These are phyloP conservation scores for Rhizopus arrhizus DNA, from an alignment of 371 early-diverging fungal genomes.

Conservation along the genomic window DNA sequence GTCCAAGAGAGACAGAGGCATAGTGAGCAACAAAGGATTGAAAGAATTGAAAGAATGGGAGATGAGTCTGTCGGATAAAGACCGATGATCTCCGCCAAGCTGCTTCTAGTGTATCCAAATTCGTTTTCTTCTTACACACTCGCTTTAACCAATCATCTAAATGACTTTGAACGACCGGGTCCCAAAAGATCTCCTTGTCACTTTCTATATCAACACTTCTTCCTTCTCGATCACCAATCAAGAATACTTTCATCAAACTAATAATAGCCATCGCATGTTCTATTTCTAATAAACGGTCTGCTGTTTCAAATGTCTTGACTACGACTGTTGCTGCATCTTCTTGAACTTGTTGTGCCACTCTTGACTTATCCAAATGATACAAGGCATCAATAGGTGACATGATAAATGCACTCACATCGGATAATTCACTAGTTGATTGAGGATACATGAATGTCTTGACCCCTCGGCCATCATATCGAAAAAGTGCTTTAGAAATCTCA, in stretches of 20 bases:
- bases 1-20: slow-evolving; percentile 50
- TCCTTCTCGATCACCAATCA: slow-evolving; percentile 48
- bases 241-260: slow-evolving; percentile 56
- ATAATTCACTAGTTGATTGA: neutral
- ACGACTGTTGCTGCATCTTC: slow-evolving; percentile 38
- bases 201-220: slow-evolving; percentile 32
- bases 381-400: slow-evolving; percentile 59
- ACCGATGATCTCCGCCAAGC: slow-evolving; percentile 52
- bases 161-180: slow-evolving; percentile 39
- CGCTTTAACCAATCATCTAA: slow-evolving; percentile 45
- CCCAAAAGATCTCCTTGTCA: slow-evolving; percentile 58
- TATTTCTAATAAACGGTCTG: slow-evolving; percentile 24
- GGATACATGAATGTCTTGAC: slow-evolving; percentile 35
- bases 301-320: slow-evolving; percentile 42
- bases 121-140: slow-evolving; percentile 29
- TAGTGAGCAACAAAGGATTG: slow-evolving; percentile 63
- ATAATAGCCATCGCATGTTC: slow-evolving; percentile 49
- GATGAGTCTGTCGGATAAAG: slow-evolving; percentile 40
- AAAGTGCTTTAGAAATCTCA: slow-evolving; percentile 37
- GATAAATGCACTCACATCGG: slow-evolving; percentile 41
- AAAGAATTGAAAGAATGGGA: slow-evolving; percentile 62
- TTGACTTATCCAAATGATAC: slow-evolving; percentile 49
- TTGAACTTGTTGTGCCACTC: slow-evolving; percentile 27
- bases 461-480: slow-evolving; percentile 35
- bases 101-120: slow-evolving; percentile 31